These are phyloP conservation scores for Curvularia hawaiiensis DNA, from an alignment of 2,329 filamentous ascomycete species.

Conservation along the genomic window DNA sequence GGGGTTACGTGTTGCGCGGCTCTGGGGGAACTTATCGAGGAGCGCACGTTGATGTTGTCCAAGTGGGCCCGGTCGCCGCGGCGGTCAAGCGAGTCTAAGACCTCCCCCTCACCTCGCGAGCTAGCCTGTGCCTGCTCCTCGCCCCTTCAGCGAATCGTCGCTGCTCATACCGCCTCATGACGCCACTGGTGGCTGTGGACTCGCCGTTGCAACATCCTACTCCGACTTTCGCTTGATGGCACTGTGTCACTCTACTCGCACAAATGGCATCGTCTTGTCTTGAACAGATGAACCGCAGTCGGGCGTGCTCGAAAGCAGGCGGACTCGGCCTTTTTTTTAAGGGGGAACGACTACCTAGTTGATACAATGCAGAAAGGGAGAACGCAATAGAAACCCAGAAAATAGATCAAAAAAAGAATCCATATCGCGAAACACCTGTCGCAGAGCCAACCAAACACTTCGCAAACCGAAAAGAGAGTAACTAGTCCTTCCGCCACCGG, in stretches of 20 bases:
- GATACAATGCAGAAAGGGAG: slow-evolving; percentile 39
- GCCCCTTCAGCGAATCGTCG: slow-evolving; percentile 14
- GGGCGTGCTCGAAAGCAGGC: slow-evolving; percentile 23
- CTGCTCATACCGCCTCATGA: slow-evolving; percentile 16
- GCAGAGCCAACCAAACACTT: slow-evolving; percentile 25
- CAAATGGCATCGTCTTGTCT: slow-evolving; percentile 6
- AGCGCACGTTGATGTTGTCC: slow-evolving; percentile 34
- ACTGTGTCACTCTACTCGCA: slow-evolving; percentile 5
- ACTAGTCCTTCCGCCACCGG: slow-evolving; percentile 19
- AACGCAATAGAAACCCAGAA: slow-evolving; percentile 23
- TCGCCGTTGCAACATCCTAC: neutral
- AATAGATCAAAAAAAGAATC: slow-evolving; percentile 19
- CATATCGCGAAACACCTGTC: slow-evolving; percentile 26
- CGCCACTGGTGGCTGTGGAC: slow-evolving; percentile 13
- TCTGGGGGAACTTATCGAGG: slow-evolving; percentile 19
- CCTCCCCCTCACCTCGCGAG: slow-evolving; percentile 18
- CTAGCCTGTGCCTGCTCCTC: slow-evolving; percentile 4
- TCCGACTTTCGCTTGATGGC: neutral
- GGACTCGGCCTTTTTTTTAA: slow-evolving; percentile 32
- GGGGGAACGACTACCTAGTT: slow-evolving; percentile 35
- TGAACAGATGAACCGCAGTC: slow-evolving; percentile 28
- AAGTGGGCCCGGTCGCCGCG: slow-evolving; percentile 25
- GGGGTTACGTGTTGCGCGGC: slow-evolving; percentile 15
- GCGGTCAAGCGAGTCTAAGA: slow-evolving; percentile 27
- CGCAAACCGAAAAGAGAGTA: slow-evolving; percentile 31